phyloP scores from a whole-genome alignment of 306 rosid species.

The Castanea crenata region DNA sequence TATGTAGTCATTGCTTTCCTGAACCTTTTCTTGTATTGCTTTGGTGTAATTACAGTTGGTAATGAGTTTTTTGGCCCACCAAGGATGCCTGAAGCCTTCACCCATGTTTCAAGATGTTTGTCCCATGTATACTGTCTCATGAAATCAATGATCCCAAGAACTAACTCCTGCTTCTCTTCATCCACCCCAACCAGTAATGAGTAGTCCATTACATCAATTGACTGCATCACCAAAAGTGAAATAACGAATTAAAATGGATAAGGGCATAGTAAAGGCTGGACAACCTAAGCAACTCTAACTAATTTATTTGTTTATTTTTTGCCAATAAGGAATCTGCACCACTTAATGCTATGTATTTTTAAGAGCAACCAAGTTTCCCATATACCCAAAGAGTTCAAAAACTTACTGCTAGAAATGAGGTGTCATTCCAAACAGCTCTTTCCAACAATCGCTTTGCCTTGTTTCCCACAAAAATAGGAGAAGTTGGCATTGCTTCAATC shows the following conservation, averaged over 20 bases:
- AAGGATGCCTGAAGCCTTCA: conserved; percentile 91
- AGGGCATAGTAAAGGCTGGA: neutral
- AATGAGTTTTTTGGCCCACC: conserved; percentile 87
- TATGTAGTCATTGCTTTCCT: conserved; percentile 96
- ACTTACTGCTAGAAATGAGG: conserved; percentile 93
- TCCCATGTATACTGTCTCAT: conserved; percentile 99
- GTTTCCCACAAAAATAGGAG: conserved; percentile 92
- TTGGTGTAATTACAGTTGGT: conserved; percentile 92
- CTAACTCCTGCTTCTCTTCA: conserved; percentile 86
- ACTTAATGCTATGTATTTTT: neutral
- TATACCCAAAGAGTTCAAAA: conserved; percentile 10
- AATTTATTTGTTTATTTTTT: neutral
- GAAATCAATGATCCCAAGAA: conserved; percentile 94
- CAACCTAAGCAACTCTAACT: neutral
- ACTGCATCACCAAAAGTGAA: conserved; percentile 49
- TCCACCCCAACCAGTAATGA: conserved; percentile 94
- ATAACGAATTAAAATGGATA: conserved; percentile 9
- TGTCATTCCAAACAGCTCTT: conserved; percentile 98
- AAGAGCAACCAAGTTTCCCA: neutral
- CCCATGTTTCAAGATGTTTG: conserved; percentile 99
- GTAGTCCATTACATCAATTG: conserved; percentile 93
- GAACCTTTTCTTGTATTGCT: conserved; percentile 94
- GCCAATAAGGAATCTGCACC: neutral
- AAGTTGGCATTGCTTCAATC: conserved; percentile 98
- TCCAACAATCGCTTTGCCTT: conserved; percentile 85